These are phyloP conservation scores for Pascua sp. DNA, from an alignment of 1,284 basidiomycete species.

Conservation along the genomic window DNA sequence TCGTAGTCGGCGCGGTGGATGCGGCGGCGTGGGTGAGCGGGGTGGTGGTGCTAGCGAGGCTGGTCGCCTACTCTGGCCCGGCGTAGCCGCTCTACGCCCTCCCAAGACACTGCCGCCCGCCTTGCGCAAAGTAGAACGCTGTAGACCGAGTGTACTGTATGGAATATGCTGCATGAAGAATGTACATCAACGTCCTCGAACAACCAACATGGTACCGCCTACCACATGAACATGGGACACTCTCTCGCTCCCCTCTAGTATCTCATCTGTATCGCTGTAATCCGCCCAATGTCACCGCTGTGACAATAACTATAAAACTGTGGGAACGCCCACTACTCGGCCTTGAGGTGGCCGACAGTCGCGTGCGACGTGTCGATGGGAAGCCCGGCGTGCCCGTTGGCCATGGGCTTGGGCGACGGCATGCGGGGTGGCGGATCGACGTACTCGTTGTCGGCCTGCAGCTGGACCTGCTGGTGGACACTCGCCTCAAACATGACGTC, in stretches of 20 bases:
- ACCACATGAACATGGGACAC: too few species aligned
- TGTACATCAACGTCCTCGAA: not conserved
- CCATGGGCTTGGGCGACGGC: not conserved
- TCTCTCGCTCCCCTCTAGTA: too few species aligned
- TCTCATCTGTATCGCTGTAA: too few species aligned
- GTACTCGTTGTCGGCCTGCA: not conserved
- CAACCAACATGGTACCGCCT: not conserved
- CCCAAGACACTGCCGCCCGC: too few species aligned
- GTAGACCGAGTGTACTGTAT: not conserved
- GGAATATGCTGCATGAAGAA: not conserved
- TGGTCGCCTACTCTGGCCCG: too few species aligned
- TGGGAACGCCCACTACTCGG: slow-evolving; percentile 11
- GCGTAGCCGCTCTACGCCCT: too few species aligned
- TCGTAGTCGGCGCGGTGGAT: too few species aligned
- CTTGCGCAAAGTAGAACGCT: too few species aligned
- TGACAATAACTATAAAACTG: too few species aligned
- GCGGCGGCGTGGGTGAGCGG: too few species aligned
- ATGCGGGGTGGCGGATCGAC: not conserved
- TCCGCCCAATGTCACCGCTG: too few species aligned
- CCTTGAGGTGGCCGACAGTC: slow-evolving; percentile 27
- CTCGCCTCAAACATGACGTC: not conserved
- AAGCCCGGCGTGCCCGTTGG: not conserved
- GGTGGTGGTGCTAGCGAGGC: too few species aligned
- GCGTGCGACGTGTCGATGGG: slow-evolving; percentile 1
- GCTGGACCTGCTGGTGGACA: not conserved